Base-by-base conservation (phyloP, 768 basidiomycete genomes). In the Termitomyces sp. region DNA sequence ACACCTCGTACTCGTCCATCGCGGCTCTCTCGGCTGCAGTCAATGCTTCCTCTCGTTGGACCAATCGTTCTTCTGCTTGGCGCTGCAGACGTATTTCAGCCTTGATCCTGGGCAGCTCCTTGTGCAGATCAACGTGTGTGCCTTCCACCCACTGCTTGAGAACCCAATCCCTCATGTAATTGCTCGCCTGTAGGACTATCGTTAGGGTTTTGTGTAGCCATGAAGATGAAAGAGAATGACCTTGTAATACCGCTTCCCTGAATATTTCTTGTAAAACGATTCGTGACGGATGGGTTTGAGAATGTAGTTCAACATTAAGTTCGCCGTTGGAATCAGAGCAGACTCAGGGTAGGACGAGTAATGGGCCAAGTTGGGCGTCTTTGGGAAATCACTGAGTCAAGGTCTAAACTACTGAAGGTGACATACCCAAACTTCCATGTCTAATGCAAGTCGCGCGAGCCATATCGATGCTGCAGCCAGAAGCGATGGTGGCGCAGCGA, bases 261-360 rank as follows among this genome's bases (percentile, higher is more conserved):
- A 88, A 66, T 96, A 99, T 72, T 99, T 98, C 77, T 92, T 89
- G 76, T 83, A 82, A 72, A 98, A 92, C n/a, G 87, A 87, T 56
- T 92, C 86, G 59, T 95, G 90, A 46, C 80, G 80, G 53, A 87
- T 68, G 4, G 88, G 85, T 68, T 89, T 90, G 53, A 97, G 78
- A 63, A 98, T 80, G 69, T 94, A 96, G 71, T 94, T 92, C 62
- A 98, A 69, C 92, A 98, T 95, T 65, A 94, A 64, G 71, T 92
- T 95, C 1, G 94, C 96, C 0, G 88, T 90, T 0, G 94, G 93
- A 40, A 96, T 74, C 50, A 99, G 70, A 30, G 86, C 84, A 47
- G 84, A 87, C 71, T 97, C 92, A 14, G 87, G 76, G 72, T 96
- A 98, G n/a, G 88, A 86, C 0, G 96, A 93, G 70, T 94, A 98